These are phyloP conservation scores for Coemansia sp. DNA, from an alignment of 192 early-diverging fungal genomes.

Conservation along the genomic window DNA sequence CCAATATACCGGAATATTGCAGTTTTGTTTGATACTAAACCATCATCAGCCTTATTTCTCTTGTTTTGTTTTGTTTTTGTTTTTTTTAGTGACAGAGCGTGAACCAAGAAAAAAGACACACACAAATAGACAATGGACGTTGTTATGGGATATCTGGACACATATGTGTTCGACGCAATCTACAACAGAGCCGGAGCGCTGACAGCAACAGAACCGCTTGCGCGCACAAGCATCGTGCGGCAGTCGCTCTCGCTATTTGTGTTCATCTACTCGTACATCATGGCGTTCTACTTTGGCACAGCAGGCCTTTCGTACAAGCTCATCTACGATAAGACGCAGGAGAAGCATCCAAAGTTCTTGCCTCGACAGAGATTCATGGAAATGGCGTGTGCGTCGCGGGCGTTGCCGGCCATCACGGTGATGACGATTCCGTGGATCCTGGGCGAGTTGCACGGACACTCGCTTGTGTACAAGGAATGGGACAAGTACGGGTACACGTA, in stretches of 20 bases:
- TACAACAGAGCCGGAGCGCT: slow-evolving; percentile 59
- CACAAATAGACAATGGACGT: slow-evolving; percentile 64
- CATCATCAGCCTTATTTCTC: no score
- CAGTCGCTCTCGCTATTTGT: slow-evolving; percentile 73
- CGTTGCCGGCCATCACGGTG: slow-evolving; percentile 78
- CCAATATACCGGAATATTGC: no score
- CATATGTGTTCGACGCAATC: slow-evolving; percentile 62
- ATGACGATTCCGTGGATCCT: slow-evolving; percentile 91
- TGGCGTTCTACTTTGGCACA: slow-evolving; percentile 79
- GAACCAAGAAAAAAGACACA: background rate
- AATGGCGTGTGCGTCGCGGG: slow-evolving; percentile 74
- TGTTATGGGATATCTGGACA: slow-evolving; percentile 63
- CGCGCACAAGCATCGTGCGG: slow-evolving; percentile 68
- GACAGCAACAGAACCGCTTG: slow-evolving; percentile 42
- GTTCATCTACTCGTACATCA: slow-evolving; percentile 69
- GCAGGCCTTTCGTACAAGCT: slow-evolving; percentile 78
- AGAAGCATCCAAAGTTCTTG: slow-evolving; percentile 92
- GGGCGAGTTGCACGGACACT: slow-evolving; percentile 88
- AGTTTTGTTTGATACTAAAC: no score
- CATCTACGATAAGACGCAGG: slow-evolving; percentile 85
- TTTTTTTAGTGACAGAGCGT: no score
- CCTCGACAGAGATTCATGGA: slow-evolving; percentile 88
- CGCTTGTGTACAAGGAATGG: slow-evolving; percentile 76
- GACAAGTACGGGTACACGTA: slow-evolving; percentile 75
- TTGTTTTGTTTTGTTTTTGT: no score